Base-by-base conservation (phyloP, 768 basidiomycete genomes). In the Gloeostereum incarnatum region DNA sequence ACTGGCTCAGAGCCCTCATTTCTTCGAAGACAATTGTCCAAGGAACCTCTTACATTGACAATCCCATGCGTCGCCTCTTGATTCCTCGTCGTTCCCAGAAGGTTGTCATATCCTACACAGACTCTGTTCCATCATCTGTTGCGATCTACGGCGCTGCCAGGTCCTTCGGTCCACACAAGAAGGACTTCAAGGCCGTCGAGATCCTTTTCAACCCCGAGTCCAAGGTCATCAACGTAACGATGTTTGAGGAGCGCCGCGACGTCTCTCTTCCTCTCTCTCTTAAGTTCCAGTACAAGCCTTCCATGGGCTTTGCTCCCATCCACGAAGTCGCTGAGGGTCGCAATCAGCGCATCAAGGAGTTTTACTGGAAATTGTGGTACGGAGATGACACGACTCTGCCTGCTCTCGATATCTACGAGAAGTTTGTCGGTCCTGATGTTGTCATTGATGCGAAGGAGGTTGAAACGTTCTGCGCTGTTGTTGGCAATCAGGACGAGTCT, bases 301-400 rank as follows among this genome's bases (percentile, higher is more conserved):
- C 84, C 5, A 80, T 80, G 62, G 90, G 89, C 29, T 96, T 72
- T 45, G 83, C 86, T 2, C 92, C 96, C 17, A 91, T 99, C 48
- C 93, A 94, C 52, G 96, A 98, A 57, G 62, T 94, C 41, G 74
- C 78, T 4, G 69, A 73, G 6, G 86, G 73, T 43, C 81, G 93
- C 48, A 98, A 94, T 64, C 68, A 68, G 39, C 78, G 86, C 44
- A 93, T 98, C 66, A 98, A 96, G 64, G 77, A 85, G 49, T 98
- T 98, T 57, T 99, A 99, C 68, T 99, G 96, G 96, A 81, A 81
- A 56, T 63, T 98, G 23, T 98, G 96, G 96, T 94, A 91, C 56
- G 92, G 96, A 25, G 90, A 91, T 52, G 67, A 86, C 44, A 74
- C 83, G 48, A 57, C 57, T 1, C 68, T 97, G 18, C 86, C 92